Evolutionary conservation across 2,329 filamentous ascomycete species (phyloP).

Genomic region (Xylaria hypoxylon): DNA sequence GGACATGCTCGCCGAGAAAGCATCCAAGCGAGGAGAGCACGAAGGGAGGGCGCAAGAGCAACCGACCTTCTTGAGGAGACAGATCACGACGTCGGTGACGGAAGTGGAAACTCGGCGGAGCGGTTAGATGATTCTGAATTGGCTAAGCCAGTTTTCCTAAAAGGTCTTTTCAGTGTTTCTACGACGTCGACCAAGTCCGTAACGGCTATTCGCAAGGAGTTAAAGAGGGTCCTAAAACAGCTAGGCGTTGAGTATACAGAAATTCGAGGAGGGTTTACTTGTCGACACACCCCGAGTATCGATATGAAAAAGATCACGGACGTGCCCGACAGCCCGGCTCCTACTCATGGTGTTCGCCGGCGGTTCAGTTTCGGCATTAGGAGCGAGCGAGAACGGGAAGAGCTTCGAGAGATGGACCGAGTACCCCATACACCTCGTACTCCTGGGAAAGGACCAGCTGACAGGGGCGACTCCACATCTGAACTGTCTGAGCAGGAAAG

Average conservation of each 20-base stretch:
- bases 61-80: constrained; percentile 92
- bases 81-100: constrained; percentile 78
- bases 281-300: constrained; percentile 88
- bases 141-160: constrained; percentile 93
- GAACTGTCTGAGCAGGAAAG: constrained; percentile 82
- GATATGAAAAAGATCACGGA: constrained; percentile 81
- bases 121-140: constrained; percentile 77
- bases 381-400: constrained; percentile 76
- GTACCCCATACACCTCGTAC: constrained; percentile 62
- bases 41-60: constrained; percentile 77
- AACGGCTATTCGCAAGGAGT: constrained; percentile 84
- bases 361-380: constrained; percentile 86
- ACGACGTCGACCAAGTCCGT: constrained; percentile 95
- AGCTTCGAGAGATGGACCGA: constrained; percentile 71
- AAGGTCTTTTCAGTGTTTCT: constrained; percentile 95
- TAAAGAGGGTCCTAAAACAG: constrained; percentile 88
- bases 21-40: constrained; percentile 85
- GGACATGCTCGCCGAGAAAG: constrained; percentile 91
- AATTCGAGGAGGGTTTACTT: constrained; percentile 93
- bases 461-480: constrained; percentile 86
- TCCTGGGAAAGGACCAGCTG: constrained; percentile 62
- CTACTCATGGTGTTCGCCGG: constrained; percentile 72
- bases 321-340: constrained; percentile 68
- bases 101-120: constrained; percentile 70
- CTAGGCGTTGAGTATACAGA: constrained; percentile 92